A percentile compares a stretch with the other conserved stretches of the same genome.
Evolutionary conservation across 176 grass and related monocot genomes (phyloP).

Genomic region (Rhynchospora pubera): DNA sequence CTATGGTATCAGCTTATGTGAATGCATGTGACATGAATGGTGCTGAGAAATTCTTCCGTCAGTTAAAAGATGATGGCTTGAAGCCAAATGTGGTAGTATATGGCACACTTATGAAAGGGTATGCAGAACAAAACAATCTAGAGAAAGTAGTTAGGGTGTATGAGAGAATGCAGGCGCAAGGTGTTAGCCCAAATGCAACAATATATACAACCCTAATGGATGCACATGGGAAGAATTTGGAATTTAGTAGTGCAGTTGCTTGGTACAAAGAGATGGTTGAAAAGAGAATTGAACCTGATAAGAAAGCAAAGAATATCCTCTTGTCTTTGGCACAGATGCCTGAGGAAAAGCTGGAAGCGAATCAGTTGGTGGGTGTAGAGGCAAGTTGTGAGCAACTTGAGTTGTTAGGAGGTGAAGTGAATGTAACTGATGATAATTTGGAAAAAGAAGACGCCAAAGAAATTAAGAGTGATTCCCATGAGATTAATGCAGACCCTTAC

Average conservation of each 20-base stretch:
- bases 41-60: constrained; percentile 84
- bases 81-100: constrained; percentile 89
- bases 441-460: background rate
- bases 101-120: constrained; percentile 96
- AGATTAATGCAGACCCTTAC: constrained; percentile 10
- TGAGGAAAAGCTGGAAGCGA: constrained; percentile 70
- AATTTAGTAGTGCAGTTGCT: constrained; percentile 74
- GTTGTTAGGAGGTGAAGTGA: constrained; percentile 31
- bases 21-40: constrained; percentile 86
- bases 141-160: constrained; percentile 80
- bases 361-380: constrained; percentile 54
- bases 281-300: constrained; percentile 57
- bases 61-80: constrained; percentile 85
- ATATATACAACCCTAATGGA: constrained; percentile 89
- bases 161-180: constrained; percentile 77
- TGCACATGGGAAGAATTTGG: constrained; percentile 65
- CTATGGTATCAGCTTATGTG: constrained; percentile 86
- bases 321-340: constrained; percentile 55
- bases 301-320: constrained; percentile 78
- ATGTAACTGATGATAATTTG: background rate
- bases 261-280: constrained; percentile 84
- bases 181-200: constrained; percentile 76
- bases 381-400: constrained; percentile 13
- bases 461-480: background rate
- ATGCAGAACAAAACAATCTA: constrained; percentile 69